These are phyloP conservation scores for Syzygium grande DNA, from an alignment of 345 rosid genomes.

Conservation along the genomic window DNA sequence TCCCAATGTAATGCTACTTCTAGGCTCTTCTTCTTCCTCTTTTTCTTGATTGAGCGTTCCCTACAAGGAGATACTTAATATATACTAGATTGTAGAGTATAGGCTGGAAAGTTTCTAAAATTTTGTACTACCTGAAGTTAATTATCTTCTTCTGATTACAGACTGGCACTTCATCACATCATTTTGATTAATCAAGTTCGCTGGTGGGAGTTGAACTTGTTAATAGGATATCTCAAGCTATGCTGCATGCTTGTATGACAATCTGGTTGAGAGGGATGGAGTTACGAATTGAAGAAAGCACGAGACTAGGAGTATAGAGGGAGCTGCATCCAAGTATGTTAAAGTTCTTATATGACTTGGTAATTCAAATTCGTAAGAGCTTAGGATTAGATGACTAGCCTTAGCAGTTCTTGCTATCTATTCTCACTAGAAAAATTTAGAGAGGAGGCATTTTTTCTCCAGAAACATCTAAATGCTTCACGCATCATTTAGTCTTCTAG, in stretches of 20 bases:
- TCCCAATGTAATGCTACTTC: background rate
- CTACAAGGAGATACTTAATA: background rate
- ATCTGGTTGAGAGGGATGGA: background rate
- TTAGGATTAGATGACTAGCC: background rate
- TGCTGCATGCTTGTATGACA: background rate
- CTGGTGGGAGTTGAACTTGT: background rate
- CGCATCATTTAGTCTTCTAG: too few species aligned
- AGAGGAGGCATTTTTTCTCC: background rate
- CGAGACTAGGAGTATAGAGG: background rate
- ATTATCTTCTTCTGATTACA: background rate
- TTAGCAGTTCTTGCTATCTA: background rate
- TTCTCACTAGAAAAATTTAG: background rate
- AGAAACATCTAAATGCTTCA: background rate
- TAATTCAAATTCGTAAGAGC: background rate
- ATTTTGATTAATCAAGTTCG: background rate
- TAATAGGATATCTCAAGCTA: background rate
- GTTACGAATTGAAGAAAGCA: background rate
- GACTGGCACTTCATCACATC: background rate
- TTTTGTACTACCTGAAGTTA: background rate
- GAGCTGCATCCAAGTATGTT: background rate
- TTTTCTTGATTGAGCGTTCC: background rate
- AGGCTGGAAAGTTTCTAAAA: background rate
- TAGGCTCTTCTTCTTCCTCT: background rate
- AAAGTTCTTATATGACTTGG: background rate
- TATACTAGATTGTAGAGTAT: background rate